These are phyloP conservation scores for Diphasiastrum complanatum DNA, from an alignment of 83 land plant species.

Conservation along the genomic window DNA sequence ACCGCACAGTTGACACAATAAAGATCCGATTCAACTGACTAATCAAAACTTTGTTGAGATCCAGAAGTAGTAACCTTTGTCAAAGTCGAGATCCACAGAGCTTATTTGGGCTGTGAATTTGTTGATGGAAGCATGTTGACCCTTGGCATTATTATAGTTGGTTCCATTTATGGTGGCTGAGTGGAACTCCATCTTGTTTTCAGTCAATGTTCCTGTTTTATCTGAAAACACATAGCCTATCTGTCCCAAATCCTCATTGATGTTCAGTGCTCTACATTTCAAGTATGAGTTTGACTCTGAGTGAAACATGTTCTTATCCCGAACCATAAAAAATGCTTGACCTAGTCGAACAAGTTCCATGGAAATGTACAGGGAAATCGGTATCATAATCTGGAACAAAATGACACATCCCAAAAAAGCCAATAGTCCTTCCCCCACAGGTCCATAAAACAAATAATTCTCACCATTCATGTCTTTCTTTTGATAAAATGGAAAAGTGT, in stretches of 20 bases:
- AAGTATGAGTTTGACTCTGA: conserved; percentile 52
- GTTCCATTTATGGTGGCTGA: conserved; percentile 71
- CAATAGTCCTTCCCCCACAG: conserved; percentile 65
- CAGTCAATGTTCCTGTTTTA: conserved; percentile 93
- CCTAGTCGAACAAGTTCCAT: conserved; percentile 97
- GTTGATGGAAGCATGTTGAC: no score
- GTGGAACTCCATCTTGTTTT: conserved; percentile 91
- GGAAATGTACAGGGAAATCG: conserved; percentile 88
- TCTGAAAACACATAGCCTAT: conserved; percentile 85
- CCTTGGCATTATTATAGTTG: no score
- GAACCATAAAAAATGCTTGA: conserved; percentile 90
- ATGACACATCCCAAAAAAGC: conserved; percentile 83
- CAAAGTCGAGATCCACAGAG: no score
- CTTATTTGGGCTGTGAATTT: no score
- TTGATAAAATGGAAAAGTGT: conserved; percentile 58
- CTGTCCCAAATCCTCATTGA: conserved; percentile 97
- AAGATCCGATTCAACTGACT: no score
- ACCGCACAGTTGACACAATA: no score
- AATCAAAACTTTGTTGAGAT: no score
- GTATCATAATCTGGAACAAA: conserved; percentile 95
- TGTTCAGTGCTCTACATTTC: conserved; percentile 91
- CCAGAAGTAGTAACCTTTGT: no score
- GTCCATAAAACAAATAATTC: conserved; percentile 58
- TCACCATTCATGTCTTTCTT: conserved; percentile 40
- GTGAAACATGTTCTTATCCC: conserved; percentile 69